Evolutionary conservation across 306 rosid genomes (phyloP).

Genomic region (Vicia sativa): DNA sequence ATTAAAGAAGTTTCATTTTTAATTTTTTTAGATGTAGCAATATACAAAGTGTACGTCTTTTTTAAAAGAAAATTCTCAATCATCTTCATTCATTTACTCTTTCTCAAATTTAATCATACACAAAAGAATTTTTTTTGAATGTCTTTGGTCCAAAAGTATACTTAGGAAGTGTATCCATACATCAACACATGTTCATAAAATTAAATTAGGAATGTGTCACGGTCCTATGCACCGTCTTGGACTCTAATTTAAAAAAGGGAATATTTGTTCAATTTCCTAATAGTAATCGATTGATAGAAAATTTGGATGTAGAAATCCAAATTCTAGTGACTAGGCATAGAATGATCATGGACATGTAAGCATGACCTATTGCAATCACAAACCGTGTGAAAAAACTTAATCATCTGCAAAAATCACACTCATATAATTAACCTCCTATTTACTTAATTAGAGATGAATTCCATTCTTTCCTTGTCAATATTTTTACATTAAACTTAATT

Average conservation of each 20-base stretch:
- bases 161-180: too few species aligned
- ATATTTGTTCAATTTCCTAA: neutral
- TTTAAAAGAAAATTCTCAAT: too few species aligned
- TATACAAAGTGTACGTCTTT: too few species aligned
- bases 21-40: too few species aligned
- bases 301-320: neutral
- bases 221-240: constrained; percentile 36
- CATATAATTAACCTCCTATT: neutral
- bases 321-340: neutral
- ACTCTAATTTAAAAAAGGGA: neutral
- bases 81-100: too few species aligned
- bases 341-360: constrained; percentile 26
- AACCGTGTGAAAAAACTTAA: constrained; percentile 41
- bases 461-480: constrained; percentile 2
- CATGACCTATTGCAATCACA: constrained; percentile 15
- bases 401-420: constrained; percentile 37
- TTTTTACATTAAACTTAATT: constrained; percentile 1
- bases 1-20: too few species aligned
- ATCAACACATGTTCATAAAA: too few species aligned
- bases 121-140: too few species aligned
- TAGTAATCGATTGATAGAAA: neutral
- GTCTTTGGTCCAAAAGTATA: too few species aligned
- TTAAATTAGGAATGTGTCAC: neutral
- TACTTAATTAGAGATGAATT: neutral
- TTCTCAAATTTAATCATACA: too few species aligned